Evolutionary conservation across 2,329 filamentous ascomycete species (phyloP).

Genomic region (Hypoxylon sp.): DNA sequence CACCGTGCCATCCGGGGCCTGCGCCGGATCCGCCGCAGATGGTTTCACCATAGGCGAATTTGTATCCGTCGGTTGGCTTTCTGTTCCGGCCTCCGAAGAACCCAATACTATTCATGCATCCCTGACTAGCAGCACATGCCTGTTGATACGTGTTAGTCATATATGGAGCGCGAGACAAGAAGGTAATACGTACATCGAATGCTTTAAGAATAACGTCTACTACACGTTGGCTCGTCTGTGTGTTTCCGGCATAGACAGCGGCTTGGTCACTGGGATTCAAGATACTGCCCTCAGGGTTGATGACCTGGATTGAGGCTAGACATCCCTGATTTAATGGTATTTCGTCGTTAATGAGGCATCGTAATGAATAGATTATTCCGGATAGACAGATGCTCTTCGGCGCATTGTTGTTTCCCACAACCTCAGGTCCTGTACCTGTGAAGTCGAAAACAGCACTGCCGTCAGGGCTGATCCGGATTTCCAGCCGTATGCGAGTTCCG

Average conservation of each 20-base stretch:
- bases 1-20: slow-evolving; percentile 76
- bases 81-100: slow-evolving; percentile 63
- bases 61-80: slow-evolving; percentile 32
- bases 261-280: slow-evolving; percentile 51
- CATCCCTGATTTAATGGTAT: slow-evolving; percentile 84
- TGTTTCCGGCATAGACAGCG: slow-evolving; percentile 43
- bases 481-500: slow-evolving; percentile 49
- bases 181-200: slow-evolving; percentile 33
- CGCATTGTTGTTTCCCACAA: slow-evolving; percentile 52
- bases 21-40: slow-evolving; percentile 80
- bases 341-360: slow-evolving; percentile 78
- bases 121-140: slow-evolving; percentile 75
- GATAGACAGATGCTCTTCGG: slow-evolving; percentile 51
- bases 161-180: too few species aligned
- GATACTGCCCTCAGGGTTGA: slow-evolving; percentile 50
- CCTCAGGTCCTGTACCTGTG: slow-evolving; percentile 67
- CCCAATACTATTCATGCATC: slow-evolving; percentile 84
- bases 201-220: slow-evolving; percentile 44
- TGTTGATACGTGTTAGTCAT: slow-evolving; percentile 29
- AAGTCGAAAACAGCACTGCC: slow-evolving; percentile 76
- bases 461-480: slow-evolving; percentile 70
- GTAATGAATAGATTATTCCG: slow-evolving; percentile 54
- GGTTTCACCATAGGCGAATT: slow-evolving; percentile 83
- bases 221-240: slow-evolving; percentile 44
- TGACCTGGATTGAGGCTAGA: slow-evolving; percentile 56